Base-by-base conservation (phyloP, 495 filamentous ascomycete genomes). In the Apiosordaria backusii region DNA sequence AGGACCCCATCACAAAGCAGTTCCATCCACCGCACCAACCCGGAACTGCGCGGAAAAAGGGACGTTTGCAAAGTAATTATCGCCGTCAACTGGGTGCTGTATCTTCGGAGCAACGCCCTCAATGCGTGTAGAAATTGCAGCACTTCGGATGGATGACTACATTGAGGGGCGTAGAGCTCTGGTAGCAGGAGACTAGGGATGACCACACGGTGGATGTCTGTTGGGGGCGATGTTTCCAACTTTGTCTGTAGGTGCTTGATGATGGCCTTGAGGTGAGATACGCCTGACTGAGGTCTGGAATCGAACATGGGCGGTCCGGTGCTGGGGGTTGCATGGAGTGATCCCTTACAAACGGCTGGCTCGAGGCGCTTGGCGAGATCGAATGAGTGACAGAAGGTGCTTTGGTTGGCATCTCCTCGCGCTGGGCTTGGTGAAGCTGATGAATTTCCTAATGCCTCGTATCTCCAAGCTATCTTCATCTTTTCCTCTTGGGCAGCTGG, bases 391-490 rank as follows among this genome's bases (percentile, higher is more conserved):
- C 89, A 96, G 77, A 97, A 97, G 10, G 77, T 67, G 57, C 72
- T n/a, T n/a, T 70, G 57, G 29, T 27, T 65, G 29, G 45, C 40
- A 40, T 77, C 75, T 21, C 81, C 88, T 84, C 84, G 84, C 68
- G 83, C 80, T 57, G 81, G 81, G 52, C 82, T 81, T 62, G 25
- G 86, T 79, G 79, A 86, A 83, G 59, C 61, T n/a, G 66, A 61
- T 4, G 61, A 50, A 50, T 90, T 87, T 23, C 92, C 90, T 67
- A 97, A 75, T 21, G 88, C 85, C 75, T 97, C 93, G 79, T 99
- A 99, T 76, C 95, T 81, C 95, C 95, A 99, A 10, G 95, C 95
- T 76, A 99, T 99, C 80, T 97, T 97, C 95, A 99, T 99, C 76
- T 87, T 89, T 64, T 96, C 92, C 29, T 84, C 82, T 15, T 74